Conservation (phyloP, 495 filamentous ascomycete species). For the Niebla homalea region DNA sequence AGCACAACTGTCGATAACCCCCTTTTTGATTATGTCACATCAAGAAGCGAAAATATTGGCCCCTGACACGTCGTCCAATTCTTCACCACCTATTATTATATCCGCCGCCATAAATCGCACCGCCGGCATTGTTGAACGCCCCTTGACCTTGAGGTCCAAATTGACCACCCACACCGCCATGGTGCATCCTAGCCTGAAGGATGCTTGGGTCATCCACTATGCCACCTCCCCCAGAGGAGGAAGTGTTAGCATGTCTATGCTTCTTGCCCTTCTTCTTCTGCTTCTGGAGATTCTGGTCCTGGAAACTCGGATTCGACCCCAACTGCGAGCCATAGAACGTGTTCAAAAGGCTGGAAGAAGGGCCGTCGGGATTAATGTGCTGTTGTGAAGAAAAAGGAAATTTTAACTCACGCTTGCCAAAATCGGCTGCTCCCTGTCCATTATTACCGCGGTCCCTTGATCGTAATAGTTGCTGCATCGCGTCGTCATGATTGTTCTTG, state of each 20-base stretch:
- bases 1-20: neutral
- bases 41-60: constrained; percentile 16
- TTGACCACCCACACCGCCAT: constrained; percentile 70
- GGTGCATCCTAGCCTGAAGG: constrained; percentile 93
- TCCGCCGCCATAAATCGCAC: constrained; percentile 72
- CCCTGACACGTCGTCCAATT: neutral
- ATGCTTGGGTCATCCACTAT: constrained; percentile 99
- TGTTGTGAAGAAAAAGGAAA: constrained; percentile 64
- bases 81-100: constrained; percentile 54
- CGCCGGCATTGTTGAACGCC: constrained; percentile 73
- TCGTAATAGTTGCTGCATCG: constrained; percentile 68
- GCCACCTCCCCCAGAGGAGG: constrained; percentile 92
- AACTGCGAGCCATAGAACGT: constrained; percentile 80
- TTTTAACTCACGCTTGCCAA: constrained; percentile 87
- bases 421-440: constrained; percentile 52
- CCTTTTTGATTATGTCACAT: constrained; percentile 14
- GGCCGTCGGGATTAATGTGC: constrained; percentile 75
- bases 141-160: constrained; percentile 90
- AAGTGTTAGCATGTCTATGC: constrained; percentile 99
- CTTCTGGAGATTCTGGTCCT: constrained; percentile 77
- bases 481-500: constrained; percentile 61
- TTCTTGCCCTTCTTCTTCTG: constrained; percentile 99
- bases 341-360: constrained; percentile 75
- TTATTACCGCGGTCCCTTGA: constrained; percentile 40
- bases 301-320: constrained; percentile 70